Evolutionary conservation across 2,329 filamentous ascomycete species (phyloP).

Genomic region (Lasiodiplodia hormozganensis): DNA sequence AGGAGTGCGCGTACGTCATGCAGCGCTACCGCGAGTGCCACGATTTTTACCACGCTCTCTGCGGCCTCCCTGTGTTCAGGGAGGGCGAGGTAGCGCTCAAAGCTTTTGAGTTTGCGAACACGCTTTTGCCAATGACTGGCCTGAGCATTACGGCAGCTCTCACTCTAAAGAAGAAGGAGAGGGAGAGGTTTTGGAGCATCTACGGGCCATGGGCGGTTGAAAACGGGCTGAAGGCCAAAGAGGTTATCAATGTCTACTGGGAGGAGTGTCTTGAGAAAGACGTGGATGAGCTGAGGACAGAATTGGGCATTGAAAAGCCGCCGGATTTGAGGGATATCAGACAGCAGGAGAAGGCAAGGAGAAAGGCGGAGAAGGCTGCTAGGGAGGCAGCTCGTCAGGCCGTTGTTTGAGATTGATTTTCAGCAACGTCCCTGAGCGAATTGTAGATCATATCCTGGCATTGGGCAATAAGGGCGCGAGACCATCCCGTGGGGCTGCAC

Average conservation of each 20-base stretch:
- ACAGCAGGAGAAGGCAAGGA: slow-evolving; percentile 71
- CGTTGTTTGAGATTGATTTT: slow-evolving; percentile 9
- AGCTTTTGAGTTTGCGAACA: slow-evolving; percentile 96
- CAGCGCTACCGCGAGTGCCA: slow-evolving; percentile 97
- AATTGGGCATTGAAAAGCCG: slow-evolving; percentile 85
- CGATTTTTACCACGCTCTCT: slow-evolving; percentile 96
- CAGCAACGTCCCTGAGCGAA: neutral
- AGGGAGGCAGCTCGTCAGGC: slow-evolving; percentile 32
- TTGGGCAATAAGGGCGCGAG: neutral
- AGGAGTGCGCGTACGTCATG: slow-evolving; percentile 98
- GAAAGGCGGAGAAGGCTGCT: slow-evolving; percentile 67
- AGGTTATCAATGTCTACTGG: slow-evolving; percentile 97
- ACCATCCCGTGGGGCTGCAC: neutral
- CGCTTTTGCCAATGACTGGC: slow-evolving; percentile 91
- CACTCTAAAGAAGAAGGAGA: slow-evolving; percentile 68
- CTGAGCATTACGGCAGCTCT: slow-evolving; percentile 77
- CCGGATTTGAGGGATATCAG: slow-evolving; percentile 84
- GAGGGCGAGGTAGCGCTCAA: slow-evolving; percentile 98
- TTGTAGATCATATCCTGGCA: neutral
- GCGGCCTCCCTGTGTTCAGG: slow-evolving; percentile 86
- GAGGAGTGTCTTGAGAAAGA: slow-evolving; percentile 90
- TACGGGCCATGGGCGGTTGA: slow-evolving; percentile 91
- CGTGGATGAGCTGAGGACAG: slow-evolving; percentile 74
- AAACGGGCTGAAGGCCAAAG: slow-evolving; percentile 77
- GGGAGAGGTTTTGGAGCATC: slow-evolving; percentile 71